Evolutionary conservation across 495 filamentous ascomycete species (phyloP).

Genomic region (Cairneyella variabilis): DNA sequence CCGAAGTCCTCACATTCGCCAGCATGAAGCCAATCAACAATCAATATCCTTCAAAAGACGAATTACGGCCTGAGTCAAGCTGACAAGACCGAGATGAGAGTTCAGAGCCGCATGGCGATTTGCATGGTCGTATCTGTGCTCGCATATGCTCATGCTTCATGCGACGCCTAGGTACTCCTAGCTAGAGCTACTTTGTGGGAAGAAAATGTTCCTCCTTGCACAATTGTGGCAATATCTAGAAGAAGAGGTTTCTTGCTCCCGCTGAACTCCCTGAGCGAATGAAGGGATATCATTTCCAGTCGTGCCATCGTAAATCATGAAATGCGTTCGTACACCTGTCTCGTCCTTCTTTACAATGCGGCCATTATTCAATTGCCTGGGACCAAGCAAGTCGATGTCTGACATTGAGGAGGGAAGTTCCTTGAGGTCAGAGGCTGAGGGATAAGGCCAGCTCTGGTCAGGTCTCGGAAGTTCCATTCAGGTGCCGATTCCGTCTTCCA

Average conservation of each 20-base stretch:
- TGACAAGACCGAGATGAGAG: no score
- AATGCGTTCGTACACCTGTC: background rate
- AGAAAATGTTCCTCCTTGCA: background rate
- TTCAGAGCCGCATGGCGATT: no score
- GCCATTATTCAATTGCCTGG: conserved; percentile 22
- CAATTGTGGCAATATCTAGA: background rate
- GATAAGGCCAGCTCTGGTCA: conserved; percentile 28
- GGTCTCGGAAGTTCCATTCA: conserved; percentile 80
- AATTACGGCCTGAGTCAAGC: no score
- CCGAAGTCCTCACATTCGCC: no score
- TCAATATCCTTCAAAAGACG: no score
- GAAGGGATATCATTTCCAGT: conserved; percentile 7
- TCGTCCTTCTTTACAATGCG: background rate
- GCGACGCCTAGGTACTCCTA: no score
- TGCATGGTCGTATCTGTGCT: no score
- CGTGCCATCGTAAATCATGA: conserved; percentile 1
- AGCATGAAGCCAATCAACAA: no score
- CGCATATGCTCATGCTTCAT: no score
- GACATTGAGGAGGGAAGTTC: conserved; percentile 22
- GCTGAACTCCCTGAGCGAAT: conserved; percentile 19
- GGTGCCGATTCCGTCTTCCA: conserved; percentile 83
- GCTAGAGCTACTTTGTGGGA: no score
- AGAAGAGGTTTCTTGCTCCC: background rate
- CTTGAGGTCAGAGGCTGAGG: conserved; percentile 24
- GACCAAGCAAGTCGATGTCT: conserved; percentile 15